Conservation (phyloP, 2,329 filamentous ascomycete genomes). For the Nigrospora sphaerica region DNA sequence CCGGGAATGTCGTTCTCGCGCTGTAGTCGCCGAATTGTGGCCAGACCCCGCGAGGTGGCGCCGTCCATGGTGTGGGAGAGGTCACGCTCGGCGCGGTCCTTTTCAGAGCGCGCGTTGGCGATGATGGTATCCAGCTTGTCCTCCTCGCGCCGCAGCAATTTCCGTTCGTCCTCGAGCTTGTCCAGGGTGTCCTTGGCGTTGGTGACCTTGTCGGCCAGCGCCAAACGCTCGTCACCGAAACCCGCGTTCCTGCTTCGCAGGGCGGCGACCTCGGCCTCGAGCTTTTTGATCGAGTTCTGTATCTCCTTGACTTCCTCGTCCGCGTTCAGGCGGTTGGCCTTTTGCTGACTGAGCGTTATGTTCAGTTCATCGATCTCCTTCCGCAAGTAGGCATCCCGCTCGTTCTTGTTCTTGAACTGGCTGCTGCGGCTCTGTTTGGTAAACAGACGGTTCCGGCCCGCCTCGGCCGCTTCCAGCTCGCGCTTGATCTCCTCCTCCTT, state of each 20-base stretch:
- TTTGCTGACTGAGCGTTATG: slow-evolving; percentile 68
- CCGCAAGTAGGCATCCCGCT: slow-evolving; percentile 78
- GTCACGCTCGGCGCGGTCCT: slow-evolving; percentile 68
- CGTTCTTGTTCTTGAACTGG: slow-evolving; percentile 79
- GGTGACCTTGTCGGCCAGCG: slow-evolving; percentile 66
- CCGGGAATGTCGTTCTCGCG: slow-evolving; percentile 72
- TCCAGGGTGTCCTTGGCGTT: slow-evolving; percentile 73
- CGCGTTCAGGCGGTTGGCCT: slow-evolving; percentile 76
- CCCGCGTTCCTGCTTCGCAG: slow-evolving; percentile 70
- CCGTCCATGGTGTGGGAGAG: slow-evolving; percentile 84
- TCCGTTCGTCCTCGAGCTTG: slow-evolving; percentile 76
- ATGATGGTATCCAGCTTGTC: slow-evolving; percentile 78
- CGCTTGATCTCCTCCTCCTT: slow-evolving; percentile 66
- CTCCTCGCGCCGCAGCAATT: slow-evolving; percentile 81
- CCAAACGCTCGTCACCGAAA: slow-evolving; percentile 67
- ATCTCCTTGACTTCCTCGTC: slow-evolving; percentile 74
- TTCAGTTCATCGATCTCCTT: slow-evolving; percentile 77
- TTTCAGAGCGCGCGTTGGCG: slow-evolving; percentile 66
- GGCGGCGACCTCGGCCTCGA: slow-evolving; percentile 66
- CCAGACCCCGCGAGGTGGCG: slow-evolving; percentile 77
- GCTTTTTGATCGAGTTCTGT: slow-evolving; percentile 60
- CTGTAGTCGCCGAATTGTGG: slow-evolving; percentile 79
- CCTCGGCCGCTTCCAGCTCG: slow-evolving; percentile 70
- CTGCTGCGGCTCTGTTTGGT: slow-evolving; percentile 87
- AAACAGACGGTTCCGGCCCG: slow-evolving; percentile 69